Conservation (phyloP, 2,329 filamentous ascomycete genomes). For the Didymella segeticola region DNA sequence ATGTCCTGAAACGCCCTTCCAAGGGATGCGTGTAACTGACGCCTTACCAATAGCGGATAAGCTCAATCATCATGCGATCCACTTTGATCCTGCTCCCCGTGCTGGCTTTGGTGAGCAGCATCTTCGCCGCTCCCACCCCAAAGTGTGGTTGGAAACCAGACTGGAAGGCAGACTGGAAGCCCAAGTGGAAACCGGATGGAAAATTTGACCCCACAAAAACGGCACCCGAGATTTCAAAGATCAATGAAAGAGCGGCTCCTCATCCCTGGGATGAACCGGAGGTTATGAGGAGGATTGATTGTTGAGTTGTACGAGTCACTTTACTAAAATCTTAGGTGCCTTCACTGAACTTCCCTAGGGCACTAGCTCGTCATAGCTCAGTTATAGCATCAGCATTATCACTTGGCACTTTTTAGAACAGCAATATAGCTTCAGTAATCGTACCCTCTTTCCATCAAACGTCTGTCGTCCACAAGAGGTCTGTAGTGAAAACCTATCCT, state of each 20-base stretch:
- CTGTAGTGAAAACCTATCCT: too few relatives aligned
- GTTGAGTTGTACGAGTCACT: not conserved
- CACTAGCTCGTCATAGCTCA: not conserved
- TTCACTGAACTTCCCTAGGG: not conserved
- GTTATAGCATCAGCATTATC: not conserved
- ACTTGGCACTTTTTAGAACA: not conserved
- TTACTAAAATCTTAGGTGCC: too few relatives aligned
- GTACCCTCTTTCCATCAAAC: not conserved
- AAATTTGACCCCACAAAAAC: not conserved
- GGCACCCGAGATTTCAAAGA: not conserved
- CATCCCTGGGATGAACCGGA: not conserved
- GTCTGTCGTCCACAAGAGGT: too few relatives aligned
- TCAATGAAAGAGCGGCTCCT: conserved; percentile 3
- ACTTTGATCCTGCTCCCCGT: conserved; percentile 5
- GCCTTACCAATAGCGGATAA: not conserved
- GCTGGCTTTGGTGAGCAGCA: conserved; percentile 11
- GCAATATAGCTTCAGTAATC: not conserved
- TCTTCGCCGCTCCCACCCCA: conserved; percentile 25
- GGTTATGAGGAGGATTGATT: not conserved
- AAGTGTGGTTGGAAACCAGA: conserved; percentile 1
- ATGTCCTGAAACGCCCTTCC: not conserved
- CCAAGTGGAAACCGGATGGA: not conserved
- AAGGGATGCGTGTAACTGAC: not conserved
- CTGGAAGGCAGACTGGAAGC: not conserved
- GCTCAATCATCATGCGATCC: conserved; percentile 4